Conservation (phyloP, 1,284 basidiomycete species). For the Ustilago vetiveriae region DNA sequence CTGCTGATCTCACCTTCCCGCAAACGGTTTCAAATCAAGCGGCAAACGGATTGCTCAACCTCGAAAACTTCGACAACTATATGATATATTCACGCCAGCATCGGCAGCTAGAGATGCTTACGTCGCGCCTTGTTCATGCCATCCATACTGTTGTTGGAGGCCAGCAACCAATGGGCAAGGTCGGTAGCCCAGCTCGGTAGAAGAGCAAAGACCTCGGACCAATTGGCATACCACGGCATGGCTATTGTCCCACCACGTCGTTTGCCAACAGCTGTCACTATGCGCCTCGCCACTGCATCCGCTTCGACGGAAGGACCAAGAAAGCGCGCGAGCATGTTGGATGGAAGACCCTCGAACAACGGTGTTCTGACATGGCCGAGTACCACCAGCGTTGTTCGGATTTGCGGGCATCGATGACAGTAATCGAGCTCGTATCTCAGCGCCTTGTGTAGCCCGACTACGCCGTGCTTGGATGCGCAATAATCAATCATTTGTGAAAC, state of each 20-base stretch:
- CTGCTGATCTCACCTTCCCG: no score
- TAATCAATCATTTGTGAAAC: slow-evolving; percentile 75
- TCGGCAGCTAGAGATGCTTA: slow-evolving; percentile 7
- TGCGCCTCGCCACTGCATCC: slow-evolving; percentile 36
- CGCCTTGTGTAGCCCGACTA: slow-evolving; percentile 64
- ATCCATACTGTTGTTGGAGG: slow-evolving; percentile 36
- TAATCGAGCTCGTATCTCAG: slow-evolving; percentile 62
- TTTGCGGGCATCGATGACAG: slow-evolving; percentile 37
- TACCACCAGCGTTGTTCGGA: slow-evolving; percentile 58
- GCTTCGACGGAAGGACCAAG: slow-evolving; percentile 50
- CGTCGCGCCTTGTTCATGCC: slow-evolving; percentile 25
- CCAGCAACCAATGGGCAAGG: slow-evolving; percentile 35
- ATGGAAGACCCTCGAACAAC: slow-evolving; percentile 49
- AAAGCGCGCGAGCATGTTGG: slow-evolving; percentile 45
- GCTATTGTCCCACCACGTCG: slow-evolving; percentile 50
- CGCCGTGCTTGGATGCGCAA: slow-evolving; percentile 64
- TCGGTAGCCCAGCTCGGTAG: slow-evolving; percentile 48
- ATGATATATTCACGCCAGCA: no score
- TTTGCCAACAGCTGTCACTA: slow-evolving; percentile 41
- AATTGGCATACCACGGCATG: slow-evolving; percentile 56
- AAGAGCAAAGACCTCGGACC: slow-evolving; percentile 46
- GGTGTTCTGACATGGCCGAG: slow-evolving; percentile 58
- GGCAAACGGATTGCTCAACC: no score
- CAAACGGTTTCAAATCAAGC: no score
- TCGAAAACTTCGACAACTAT: no score